Evolutionary conservation across 371 early-diverging fungal genomes (phyloP).

Genomic region (Catenaria anguillulae): DNA sequence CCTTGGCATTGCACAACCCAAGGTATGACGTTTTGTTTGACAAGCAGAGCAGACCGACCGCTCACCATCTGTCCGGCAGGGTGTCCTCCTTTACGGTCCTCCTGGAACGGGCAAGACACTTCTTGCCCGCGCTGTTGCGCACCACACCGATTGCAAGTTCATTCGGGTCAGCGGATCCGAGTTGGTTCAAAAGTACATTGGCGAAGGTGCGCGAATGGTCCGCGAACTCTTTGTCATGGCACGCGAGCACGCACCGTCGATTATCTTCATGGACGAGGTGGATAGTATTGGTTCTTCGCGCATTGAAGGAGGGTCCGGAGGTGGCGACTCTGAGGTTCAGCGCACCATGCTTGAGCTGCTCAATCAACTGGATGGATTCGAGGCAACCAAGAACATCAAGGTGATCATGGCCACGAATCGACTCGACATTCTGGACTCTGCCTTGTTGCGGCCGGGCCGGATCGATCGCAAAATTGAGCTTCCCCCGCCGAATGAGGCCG

Average conservation of each 20-base stretch:
- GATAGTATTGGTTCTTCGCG: conserved; percentile 98
- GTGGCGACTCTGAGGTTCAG: conserved; percentile 95
- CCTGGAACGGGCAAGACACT: conserved; percentile 99
- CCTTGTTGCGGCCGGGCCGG: conserved; percentile 93
- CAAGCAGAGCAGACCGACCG: background rate
- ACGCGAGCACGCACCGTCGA: conserved; percentile 91
- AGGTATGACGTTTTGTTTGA: conserved; percentile 27
- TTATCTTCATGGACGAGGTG: conserved; percentile 99
- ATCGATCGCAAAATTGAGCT: conserved; percentile 99
- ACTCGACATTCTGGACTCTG: conserved; percentile 96
- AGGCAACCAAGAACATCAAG: conserved; percentile 97
- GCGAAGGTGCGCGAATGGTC: conserved; percentile 99
- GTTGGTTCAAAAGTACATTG: conserved; percentile 99
- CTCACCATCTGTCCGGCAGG: conserved; percentile 18
- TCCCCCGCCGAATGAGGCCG: conserved; percentile 61
- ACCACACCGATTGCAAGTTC: conserved; percentile 99
- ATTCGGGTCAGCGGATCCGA: conserved; percentile 98
- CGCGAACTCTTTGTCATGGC: conserved; percentile 99
- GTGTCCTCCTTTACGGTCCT: conserved; percentile 97
- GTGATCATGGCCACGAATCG: conserved; percentile 99
- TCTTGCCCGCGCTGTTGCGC: conserved; percentile 98
- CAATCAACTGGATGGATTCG: conserved; percentile 98
- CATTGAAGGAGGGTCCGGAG: conserved; percentile 61
- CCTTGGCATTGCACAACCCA: conserved; percentile 98
- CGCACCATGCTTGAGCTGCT: conserved; percentile 81